phyloP scores from a whole-genome alignment of 495 filamentous ascomycete species.

The Annulohypoxylon bovei region DNA sequence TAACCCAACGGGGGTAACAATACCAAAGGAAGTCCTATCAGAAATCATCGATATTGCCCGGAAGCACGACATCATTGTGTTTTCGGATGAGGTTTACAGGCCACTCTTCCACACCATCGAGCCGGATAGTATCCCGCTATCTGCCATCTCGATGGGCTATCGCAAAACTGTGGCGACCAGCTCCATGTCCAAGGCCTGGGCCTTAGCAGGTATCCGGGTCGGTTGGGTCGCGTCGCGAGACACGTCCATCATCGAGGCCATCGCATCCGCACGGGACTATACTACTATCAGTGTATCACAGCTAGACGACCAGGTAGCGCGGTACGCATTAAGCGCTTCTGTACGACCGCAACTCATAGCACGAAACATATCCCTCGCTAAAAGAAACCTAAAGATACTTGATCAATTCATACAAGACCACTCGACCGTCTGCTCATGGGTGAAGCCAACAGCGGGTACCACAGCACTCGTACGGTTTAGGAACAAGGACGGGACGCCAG shows the following conservation, averaged over 20 bases:
- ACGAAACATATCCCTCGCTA: conserved; percentile 77
- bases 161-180: conserved; percentile 76
- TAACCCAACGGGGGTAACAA: conserved; percentile 84
- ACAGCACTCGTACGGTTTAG: conserved; percentile 81
- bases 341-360: conserved; percentile 73
- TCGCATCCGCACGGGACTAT: conserved; percentile 77
- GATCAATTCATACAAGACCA: conserved; percentile 74
- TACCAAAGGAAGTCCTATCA: conserved; percentile 67
- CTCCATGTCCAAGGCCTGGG: conserved; percentile 87
- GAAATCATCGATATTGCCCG: conserved; percentile 72
- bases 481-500: conserved; percentile 67
- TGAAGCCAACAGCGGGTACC: conserved; percentile 82
- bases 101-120: conserved; percentile 80
- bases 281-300: conserved; percentile 87
- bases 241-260: conserved; percentile 68
- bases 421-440: conserved; percentile 68
- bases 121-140: conserved; percentile 69
- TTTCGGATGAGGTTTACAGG: conserved; percentile 87
- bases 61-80: conserved; percentile 69
- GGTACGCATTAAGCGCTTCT: conserved; percentile 71
- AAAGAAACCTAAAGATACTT: conserved; percentile 73
- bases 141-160: conserved; percentile 77
- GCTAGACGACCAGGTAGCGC: conserved; percentile 82
- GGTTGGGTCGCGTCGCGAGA: conserved; percentile 84
- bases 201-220: conserved; percentile 81